Conservation (phyloP, 2,329 filamentous ascomycete genomes). For the Aureobasidium vineae region DNA sequence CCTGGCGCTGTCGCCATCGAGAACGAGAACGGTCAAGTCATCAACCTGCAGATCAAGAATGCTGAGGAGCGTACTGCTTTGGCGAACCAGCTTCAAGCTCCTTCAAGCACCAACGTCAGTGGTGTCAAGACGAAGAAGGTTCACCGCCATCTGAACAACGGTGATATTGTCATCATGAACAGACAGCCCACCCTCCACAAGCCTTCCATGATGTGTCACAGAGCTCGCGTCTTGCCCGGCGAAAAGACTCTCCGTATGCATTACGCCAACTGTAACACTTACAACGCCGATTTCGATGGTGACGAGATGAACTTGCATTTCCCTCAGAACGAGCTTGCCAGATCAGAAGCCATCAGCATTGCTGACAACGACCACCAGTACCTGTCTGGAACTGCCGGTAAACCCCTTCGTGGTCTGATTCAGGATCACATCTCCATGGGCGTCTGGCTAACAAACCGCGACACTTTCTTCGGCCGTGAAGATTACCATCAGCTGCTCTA, state of each 20-base stretch:
- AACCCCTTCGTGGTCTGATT: conserved; percentile 91
- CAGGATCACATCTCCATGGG: conserved; percentile 98
- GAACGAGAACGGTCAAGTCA: conserved; percentile 89
- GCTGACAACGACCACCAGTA: conserved; percentile 98
- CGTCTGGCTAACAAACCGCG: conserved; percentile 83
- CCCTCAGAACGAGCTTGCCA: conserved; percentile 91
- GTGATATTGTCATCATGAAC: conserved; percentile 98
- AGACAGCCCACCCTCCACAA: conserved; percentile 97
- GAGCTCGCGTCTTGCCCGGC: conserved; percentile 84
- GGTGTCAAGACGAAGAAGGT: conserved; percentile 92
- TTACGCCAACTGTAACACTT: conserved; percentile 99
- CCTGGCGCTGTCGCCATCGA: conserved; percentile 93
- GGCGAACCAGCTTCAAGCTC: conserved; percentile 88
- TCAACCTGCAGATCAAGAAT: conserved; percentile 83
- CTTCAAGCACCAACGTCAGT: conserved; percentile 70
- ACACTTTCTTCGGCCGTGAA: conserved; percentile 83
- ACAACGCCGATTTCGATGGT: conserved; percentile 98
- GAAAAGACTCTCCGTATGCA: conserved; percentile 99
- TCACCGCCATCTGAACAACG: conserved; percentile 90
- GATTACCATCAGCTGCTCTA: conserved; percentile 96
- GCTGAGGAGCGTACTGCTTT: conserved; percentile 83
- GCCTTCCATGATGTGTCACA: conserved; percentile 97
- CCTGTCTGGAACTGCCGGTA: conserved; percentile 87
- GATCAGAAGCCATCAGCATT: conserved; percentile 87
- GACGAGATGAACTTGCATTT: conserved; percentile 99